Evolutionary conservation across 768 basidiomycete species (phyloP).

Genomic region (Lactarius sanguifluus): DNA sequence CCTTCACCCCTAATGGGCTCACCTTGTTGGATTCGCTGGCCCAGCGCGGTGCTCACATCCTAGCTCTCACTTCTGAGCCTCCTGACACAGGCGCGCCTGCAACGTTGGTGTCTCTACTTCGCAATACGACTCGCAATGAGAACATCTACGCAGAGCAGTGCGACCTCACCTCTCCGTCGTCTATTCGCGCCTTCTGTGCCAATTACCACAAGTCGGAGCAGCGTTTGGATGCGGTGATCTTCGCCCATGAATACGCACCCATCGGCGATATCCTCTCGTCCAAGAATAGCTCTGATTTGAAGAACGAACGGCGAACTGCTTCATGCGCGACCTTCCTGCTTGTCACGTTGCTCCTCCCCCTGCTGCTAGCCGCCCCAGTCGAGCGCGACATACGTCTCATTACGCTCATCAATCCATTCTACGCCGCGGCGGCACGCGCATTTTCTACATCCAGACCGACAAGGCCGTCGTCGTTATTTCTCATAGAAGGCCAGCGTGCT

Average conservation of each 20-base stretch:
- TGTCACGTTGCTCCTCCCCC: conserved; percentile 74
- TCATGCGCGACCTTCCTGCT: conserved; percentile 77
- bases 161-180: conserved; percentile 62
- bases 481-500: conserved; percentile 64
- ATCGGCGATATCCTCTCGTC: conserved; percentile 51
- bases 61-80: conserved; percentile 65
- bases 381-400: conserved; percentile 91
- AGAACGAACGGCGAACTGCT: conserved; percentile 44
- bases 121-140: conserved; percentile 69
- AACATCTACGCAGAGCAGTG: conserved; percentile 79
- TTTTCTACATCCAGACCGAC: conserved; percentile 38
- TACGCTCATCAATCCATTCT: conserved; percentile 84
- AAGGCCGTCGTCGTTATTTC: conserved; percentile 37
- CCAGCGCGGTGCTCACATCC: conserved; percentile 73
- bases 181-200: conserved; percentile 68
- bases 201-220: conserved; percentile 63
- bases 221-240: conserved; percentile 75
- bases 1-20: conserved; percentile 70
- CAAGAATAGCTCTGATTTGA: conserved; percentile 32
- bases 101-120: conserved; percentile 65
- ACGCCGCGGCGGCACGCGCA: conserved; percentile 68
- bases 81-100: conserved; percentile 53
- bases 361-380: conserved; percentile 76
- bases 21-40: conserved; percentile 67
- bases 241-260: conserved; percentile 73